These are phyloP conservation scores for Sphagnum fallax DNA, from an alignment of 228 moss, liverwort and hornwort species.

Conservation along the genomic window DNA sequence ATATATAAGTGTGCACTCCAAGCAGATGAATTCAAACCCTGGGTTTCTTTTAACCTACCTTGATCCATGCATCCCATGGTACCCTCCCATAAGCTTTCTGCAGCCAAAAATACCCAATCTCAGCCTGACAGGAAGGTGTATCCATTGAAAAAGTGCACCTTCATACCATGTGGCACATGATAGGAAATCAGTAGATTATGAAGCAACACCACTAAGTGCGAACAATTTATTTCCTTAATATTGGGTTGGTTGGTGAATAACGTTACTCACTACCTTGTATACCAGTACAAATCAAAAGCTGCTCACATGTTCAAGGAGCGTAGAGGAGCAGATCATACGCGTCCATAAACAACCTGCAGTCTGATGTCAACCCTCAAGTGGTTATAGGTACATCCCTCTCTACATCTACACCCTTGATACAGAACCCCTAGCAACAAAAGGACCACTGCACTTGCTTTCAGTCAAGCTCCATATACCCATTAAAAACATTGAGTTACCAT, in stretches of 20 bases:
- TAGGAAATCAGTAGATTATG: no score
- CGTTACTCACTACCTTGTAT: conserved; percentile 20
- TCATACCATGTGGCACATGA: no score
- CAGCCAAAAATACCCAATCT: no score
- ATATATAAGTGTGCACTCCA: no score
- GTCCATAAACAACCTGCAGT: conserved; percentile 14
- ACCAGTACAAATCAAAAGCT: conserved; percentile 35
- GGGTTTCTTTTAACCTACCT: no score
- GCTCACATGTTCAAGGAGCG: conserved; percentile 23
- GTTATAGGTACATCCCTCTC: conserved; percentile 21
- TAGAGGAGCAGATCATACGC: conserved; percentile 15
- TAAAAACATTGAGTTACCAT: conserved; percentile 18
- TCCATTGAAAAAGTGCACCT: no score
- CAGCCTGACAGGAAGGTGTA: no score
- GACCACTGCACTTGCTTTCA: conserved; percentile 14
- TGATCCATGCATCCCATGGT: no score
- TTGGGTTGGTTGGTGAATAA: neutral
- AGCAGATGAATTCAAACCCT: no score
- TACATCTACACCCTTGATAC: conserved; percentile 32
- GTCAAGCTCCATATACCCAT: conserved; percentile 21
- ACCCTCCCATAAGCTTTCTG: no score
- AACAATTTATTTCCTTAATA: conserved; percentile 18
- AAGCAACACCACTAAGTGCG: no score
- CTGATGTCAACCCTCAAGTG: conserved; percentile 22
- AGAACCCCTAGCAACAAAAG: conserved; percentile 19